Evolutionary conservation across 441 rosid species (phyloP).

Genomic region (Sinapis alba): DNA sequence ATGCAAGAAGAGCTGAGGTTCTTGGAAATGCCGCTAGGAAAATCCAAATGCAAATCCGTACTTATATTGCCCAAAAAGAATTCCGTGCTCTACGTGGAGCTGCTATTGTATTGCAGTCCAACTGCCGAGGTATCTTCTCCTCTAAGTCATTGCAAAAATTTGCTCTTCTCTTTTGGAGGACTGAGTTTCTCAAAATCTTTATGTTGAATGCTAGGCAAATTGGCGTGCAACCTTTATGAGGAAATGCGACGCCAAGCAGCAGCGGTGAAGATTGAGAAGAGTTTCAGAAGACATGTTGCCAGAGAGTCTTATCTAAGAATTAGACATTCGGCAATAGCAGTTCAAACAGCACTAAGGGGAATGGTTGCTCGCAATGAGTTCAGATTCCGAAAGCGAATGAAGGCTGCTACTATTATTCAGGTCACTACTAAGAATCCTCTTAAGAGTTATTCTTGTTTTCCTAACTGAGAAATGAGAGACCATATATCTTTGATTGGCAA

Average conservation of each 20-base stretch:
- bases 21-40: constrained; percentile 98
- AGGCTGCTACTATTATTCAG: constrained; percentile 93
- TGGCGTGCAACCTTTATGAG: constrained; percentile 84
- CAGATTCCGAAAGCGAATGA: constrained; percentile 93
- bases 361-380: constrained; percentile 98
- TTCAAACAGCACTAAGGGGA: constrained; percentile 95
- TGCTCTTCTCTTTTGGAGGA: constrained; percentile 15
- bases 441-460: constrained; percentile 29
- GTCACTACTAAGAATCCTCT: constrained; percentile 44
- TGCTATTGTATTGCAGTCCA: constrained; percentile 80
- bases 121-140: constrained; percentile 76
- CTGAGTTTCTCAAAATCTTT: constrained; percentile 30
- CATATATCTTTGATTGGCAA: neutral
- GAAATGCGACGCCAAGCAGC: constrained; percentile 86
- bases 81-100: constrained; percentile 81
- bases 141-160: neutral
- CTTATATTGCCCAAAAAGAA: constrained; percentile 88
- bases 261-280: constrained; percentile 90
- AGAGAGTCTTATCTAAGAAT: constrained; percentile 65
- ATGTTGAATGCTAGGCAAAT: constrained; percentile 59
- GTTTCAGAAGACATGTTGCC: constrained; percentile 69
- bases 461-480: constrained; percentile 18
- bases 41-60: constrained; percentile 87
- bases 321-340: constrained; percentile 63
- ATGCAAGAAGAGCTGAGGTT: constrained; percentile 98